Evolutionary conservation across 805 yeast genomes (phyloP).

Genomic region (Suhomyces sp.): DNA sequence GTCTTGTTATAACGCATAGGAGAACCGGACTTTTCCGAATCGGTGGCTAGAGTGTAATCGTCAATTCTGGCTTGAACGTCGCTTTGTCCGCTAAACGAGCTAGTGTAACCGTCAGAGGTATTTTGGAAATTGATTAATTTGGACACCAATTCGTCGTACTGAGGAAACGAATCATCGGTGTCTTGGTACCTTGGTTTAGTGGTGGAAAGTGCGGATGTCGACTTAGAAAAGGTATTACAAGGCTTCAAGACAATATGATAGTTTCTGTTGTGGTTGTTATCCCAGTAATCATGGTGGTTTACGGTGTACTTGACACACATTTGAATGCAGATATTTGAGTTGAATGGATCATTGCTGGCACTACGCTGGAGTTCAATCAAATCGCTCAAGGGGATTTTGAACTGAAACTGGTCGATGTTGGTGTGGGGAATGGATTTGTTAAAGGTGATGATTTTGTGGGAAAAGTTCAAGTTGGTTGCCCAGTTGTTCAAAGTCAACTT

Average conservation of each 20-base stretch:
- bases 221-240: constrained; percentile 2
- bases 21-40: constrained; percentile 10
- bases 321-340: constrained; percentile 25
- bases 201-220: neutral
- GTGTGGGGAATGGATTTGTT: constrained; percentile 13
- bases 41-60: neutral
- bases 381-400: constrained; percentile 43
- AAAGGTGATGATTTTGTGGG: constrained; percentile 20
- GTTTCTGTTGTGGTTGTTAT: constrained; percentile 33
- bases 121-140: constrained; percentile 16
- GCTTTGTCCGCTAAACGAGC: neutral
- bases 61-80: constrained; percentile 4
- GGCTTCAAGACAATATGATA: constrained; percentile 33
- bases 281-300: constrained; percentile 32
- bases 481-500: constrained; percentile 51
- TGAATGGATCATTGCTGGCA: neutral
- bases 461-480: constrained; percentile 33
- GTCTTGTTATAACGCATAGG: constrained; percentile 15
- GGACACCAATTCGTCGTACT: constrained; percentile 22
- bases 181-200: neutral
- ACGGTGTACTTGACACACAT: constrained; percentile 34
- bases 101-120: neutral
- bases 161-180: constrained; percentile 11
- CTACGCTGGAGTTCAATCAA: constrained; percentile 17
- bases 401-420: constrained; percentile 47